A percentile compares a stretch with the other conserved stretches of the same genome.
Evolutionary conservation across 2,329 filamentous ascomycete species (phyloP).

Genomic region (Fusarium domesticum): DNA sequence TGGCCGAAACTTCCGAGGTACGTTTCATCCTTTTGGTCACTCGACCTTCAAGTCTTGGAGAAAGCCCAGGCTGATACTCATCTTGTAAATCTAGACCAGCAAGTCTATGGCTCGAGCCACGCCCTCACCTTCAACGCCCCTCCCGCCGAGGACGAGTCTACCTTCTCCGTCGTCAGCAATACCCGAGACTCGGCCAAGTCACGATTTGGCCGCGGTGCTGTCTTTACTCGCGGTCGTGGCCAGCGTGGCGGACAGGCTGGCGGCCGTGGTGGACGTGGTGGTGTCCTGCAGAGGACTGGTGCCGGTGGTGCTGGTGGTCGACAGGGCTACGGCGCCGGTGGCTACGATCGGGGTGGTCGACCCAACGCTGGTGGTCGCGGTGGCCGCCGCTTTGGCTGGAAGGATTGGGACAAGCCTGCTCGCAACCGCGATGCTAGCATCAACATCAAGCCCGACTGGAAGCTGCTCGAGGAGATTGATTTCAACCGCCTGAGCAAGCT

Average conservation of each 20-base stretch:
- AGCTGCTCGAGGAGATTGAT: constrained; percentile 95
- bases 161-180: constrained; percentile 97
- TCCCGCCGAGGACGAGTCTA: constrained; percentile 89
- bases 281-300: constrained; percentile 68
- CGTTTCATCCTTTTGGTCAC: constrained; percentile 17
- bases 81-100: constrained; percentile 65
- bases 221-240: constrained; percentile 85
- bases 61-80: constrained; percentile 11
- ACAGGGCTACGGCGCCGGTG: constrained; percentile 44
- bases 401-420: constrained; percentile 97
- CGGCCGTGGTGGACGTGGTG: constrained; percentile 57
- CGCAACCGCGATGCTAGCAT: constrained; percentile 95
- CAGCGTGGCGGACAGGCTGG: constrained; percentile 67
- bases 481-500: constrained; percentile 93
- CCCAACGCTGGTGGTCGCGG: constrained; percentile 62
- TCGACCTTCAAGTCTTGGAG: background rate
- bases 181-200: constrained; percentile 81
- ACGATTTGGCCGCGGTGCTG: constrained; percentile 83
- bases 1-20: constrained; percentile 90
- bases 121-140: constrained; percentile 87
- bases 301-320: constrained; percentile 66
- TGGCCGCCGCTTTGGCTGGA: constrained; percentile 93
- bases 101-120: constrained; percentile 90
- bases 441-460: constrained; percentile 94
- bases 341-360: constrained; percentile 72